Base-by-base conservation (phyloP, 179 eudicot genomes). In the Spergularia azorica region DNA sequence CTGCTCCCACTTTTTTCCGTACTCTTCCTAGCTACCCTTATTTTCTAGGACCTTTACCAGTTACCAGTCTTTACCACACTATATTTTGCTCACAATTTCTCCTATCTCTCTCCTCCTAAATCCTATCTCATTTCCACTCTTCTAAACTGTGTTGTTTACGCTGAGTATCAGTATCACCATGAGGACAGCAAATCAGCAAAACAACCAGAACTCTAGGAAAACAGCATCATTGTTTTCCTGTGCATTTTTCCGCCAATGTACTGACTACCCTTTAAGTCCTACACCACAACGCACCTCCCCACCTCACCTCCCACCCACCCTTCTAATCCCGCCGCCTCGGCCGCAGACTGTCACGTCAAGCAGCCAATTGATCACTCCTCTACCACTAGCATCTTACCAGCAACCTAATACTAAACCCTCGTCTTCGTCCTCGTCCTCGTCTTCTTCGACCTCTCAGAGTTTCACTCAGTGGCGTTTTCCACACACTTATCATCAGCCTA, bases 391-490 rank as follows among this genome's bases (percentile, higher is more conserved):
- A 0, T 18, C 4, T 64, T 81, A 63, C 87, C 48, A 3, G 21
- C 60, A 62, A 61, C 71, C 64, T 16, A 57, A 43, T 52, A 77
- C 48, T 43, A 43, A 76, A 21, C 77, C 77, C 0, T 83, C 89
- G 0, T 86, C 84, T 4, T 89, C 74, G 5, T 70, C 91, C 0
- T 83, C 82, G 0, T 86, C 92, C 0, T 93, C 98, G 5, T 94
- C 98, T 3, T 89, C 98, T 20, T 89, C 98, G 80, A 87, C 97
- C 50, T 94, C 98, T 6, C 98, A 94, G 54, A 94, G 98, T 67
- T 94, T 94, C 84, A 92, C 98, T 16, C 97, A 92, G 52, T 94
- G 98, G 97, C 87, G 87, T 8, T 92, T 94, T 72, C 89, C 95
- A 0, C 89, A 91, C 52, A 81, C 87, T 10, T 80, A 79, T 52